Base-by-base conservation (phyloP, 1,139 yeast species). In the Maudiozyma humilis region DNA sequence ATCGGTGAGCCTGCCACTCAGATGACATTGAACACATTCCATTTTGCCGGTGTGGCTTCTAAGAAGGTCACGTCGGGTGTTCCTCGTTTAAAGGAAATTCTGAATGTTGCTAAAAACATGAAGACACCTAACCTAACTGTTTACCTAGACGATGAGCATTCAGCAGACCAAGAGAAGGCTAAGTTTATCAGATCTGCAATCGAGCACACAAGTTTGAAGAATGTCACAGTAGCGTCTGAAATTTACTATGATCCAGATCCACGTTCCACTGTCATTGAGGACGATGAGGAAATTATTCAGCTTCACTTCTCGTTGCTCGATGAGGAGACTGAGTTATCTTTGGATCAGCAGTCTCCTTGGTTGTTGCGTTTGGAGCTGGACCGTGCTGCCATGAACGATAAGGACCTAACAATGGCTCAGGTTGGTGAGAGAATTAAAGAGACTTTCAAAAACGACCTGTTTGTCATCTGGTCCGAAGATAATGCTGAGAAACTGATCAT, bases 1-100 rank as follows among this genome's bases (percentile, higher is more conserved):
- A 91, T 91, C 70, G 99, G 99, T 72, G 99, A 91, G 67, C 99
- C 99, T 42, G 98, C 98, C 20, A 91, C 99, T 23, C 99, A 91
- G 69, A 91, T 91, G 99, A 91, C 99, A 0, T 77, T 91, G 69
- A 91, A 91, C 65, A 91, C 99, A 56, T 93, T 93, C 95, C 99
- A 93, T 74, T 93, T 89, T 73, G 99, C 99, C 27, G 99, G 99
- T 84, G 98, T 93, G 50, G 91, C 97, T 34, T 89, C 97, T 8
- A 93, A 91, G 81, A 93, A 93, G 67, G 98, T 93, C 48, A 93
- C 99, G 4, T 79, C 94, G 57, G 99, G 99, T 78, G 98, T 93
- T 63, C 99, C 99, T 54, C 94, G 99, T 75, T 78, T 93, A 68
- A 93, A 93, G 78, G 99, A 93, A 73, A 93, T 93, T 78, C 78